Percentiles rank a stretch among this genome's conserved stretches.
Conservation (phyloP, 257 asterid genomes). For the Buddleja alternifolia region DNA sequence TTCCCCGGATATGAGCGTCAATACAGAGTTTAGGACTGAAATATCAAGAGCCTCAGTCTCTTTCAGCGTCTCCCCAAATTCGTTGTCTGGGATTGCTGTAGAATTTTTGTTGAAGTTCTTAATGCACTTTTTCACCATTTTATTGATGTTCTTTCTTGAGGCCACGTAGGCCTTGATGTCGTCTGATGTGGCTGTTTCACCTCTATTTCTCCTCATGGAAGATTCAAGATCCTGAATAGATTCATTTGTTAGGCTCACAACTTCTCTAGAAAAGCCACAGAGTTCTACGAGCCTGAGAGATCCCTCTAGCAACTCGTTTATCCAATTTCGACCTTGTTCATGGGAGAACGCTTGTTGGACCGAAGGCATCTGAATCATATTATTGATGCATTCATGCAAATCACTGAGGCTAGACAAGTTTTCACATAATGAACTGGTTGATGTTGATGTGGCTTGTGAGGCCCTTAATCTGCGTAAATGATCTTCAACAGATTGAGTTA, state of each 20-base stretch:
- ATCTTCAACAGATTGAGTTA: slow-evolving; percentile 23
- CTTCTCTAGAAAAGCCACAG: slow-evolving; percentile 32
- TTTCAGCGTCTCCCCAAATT: slow-evolving; percentile 18
- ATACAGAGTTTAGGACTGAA: slow-evolving; percentile 14
- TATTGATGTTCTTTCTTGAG: too few species aligned
- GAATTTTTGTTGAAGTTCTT: slow-evolving; percentile 11
- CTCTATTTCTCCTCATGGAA: too few species aligned
- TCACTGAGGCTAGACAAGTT: slow-evolving; percentile 43
- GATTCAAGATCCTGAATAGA: too few species aligned
- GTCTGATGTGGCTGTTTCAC: too few species aligned
- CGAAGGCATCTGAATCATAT: slow-evolving; percentile 41
- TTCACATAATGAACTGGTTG: slow-evolving; percentile 34
- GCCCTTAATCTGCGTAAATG: slow-evolving; percentile 40
- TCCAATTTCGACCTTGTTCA: slow-evolving; percentile 20
- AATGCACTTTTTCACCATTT: too few species aligned
- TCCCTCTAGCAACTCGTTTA: slow-evolving; percentile 42
- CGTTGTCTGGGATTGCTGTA: neutral
- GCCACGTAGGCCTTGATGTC: too few species aligned
- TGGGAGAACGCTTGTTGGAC: slow-evolving; percentile 36
- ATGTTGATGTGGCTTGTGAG: slow-evolving; percentile 27
- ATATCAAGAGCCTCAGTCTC: slow-evolving; percentile 32
- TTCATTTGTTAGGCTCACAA: slow-evolving; percentile 26
- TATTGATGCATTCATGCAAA: too few species aligned
- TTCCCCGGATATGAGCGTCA: too few species aligned
- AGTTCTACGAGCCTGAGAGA: slow-evolving; percentile 41